Evolutionary conservation across 805 yeast species (phyloP).

Genomic region (Starmerella floris): DNA sequence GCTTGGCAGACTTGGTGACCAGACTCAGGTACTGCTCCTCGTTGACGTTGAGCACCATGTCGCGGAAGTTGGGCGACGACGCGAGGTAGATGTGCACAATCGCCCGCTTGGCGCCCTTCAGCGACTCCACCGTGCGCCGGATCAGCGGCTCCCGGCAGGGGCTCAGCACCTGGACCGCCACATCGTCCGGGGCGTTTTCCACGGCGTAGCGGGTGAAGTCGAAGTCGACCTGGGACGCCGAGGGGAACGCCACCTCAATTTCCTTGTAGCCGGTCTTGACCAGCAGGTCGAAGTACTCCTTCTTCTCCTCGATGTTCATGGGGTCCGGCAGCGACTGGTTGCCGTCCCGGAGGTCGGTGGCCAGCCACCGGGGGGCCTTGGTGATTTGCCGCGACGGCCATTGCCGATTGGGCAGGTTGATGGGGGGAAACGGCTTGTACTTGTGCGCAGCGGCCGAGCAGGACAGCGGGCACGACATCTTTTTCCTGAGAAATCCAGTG

Average conservation of each 20-base stretch:
- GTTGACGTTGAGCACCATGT: constrained; percentile 51
- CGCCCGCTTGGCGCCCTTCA: constrained; percentile 63
- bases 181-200: constrained; percentile 62
- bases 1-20: constrained; percentile 50
- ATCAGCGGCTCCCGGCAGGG: constrained; percentile 68
- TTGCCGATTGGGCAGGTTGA: constrained; percentile 46
- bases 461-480: constrained; percentile 11
- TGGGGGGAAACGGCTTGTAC: constrained; percentile 43
- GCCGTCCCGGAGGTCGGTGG: constrained; percentile 74
- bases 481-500: too few relatives aligned
- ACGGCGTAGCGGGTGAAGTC: constrained; percentile 68
- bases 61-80: constrained; percentile 59
- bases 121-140: constrained; percentile 54
- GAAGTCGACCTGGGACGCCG: constrained; percentile 68
- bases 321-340: constrained; percentile 79
- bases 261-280: constrained; percentile 68
- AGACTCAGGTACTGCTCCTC: constrained; percentile 44
- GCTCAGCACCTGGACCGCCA: constrained; percentile 58
- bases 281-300: constrained; percentile 52
- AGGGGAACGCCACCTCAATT: constrained; percentile 71
- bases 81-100: constrained; percentile 67
- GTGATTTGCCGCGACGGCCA: constrained; percentile 54
- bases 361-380: constrained; percentile 67
- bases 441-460: constrained; percentile 27
- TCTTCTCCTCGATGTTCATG: constrained; percentile 69